Evolutionary conservation across 306 rosid species (phyloP).

Genomic region (Malus asiatica): DNA sequence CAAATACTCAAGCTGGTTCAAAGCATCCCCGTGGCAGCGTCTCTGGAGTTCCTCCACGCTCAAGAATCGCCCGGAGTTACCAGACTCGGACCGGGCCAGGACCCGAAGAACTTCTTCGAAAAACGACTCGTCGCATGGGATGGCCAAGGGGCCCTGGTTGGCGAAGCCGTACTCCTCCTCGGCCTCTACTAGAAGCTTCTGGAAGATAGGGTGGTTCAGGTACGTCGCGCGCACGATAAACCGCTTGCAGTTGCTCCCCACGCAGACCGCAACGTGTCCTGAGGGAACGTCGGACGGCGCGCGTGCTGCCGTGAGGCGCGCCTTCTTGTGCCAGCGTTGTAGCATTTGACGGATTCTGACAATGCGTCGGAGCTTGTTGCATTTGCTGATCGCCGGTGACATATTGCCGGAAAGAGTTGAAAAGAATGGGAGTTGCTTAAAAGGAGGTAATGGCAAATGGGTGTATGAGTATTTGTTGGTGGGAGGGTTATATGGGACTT

Average conservation of each 20-base stretch:
- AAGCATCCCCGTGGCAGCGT: slow-evolving; percentile 56
- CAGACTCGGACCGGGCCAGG: slow-evolving; percentile 40
- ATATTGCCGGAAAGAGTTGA: background rate
- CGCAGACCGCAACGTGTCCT: slow-evolving; percentile 84
- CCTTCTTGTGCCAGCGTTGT: slow-evolving; percentile 66
- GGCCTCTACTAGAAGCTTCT: slow-evolving; percentile 61
- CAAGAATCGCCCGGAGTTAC: slow-evolving; percentile 21
- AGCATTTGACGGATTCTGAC: slow-evolving; percentile 84
- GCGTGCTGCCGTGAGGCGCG: slow-evolving; percentile 12
- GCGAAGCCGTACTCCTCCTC: slow-evolving; percentile 93
- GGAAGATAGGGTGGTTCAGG: slow-evolving; percentile 87
- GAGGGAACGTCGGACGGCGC: slow-evolving; percentile 65
- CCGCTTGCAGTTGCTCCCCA: slow-evolving; percentile 55
- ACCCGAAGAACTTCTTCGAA: slow-evolving; percentile 62
- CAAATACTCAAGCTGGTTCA: slow-evolving; percentile 21
- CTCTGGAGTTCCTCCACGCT: slow-evolving; percentile 34
- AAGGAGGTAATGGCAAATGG: background rate
- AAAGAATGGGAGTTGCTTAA: background rate
- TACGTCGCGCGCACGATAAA: slow-evolving; percentile 61
- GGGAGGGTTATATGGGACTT: background rate
- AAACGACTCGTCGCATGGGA: slow-evolving; percentile 73
- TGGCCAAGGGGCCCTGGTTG: slow-evolving; percentile 62
- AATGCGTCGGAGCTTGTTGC: slow-evolving; percentile 73
- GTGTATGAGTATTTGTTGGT: background rate
- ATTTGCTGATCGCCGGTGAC: slow-evolving; percentile 33